Evolutionary conservation across 1,284 basidiomycete genomes (phyloP).

Genomic region (Naganishia albida): DNA sequence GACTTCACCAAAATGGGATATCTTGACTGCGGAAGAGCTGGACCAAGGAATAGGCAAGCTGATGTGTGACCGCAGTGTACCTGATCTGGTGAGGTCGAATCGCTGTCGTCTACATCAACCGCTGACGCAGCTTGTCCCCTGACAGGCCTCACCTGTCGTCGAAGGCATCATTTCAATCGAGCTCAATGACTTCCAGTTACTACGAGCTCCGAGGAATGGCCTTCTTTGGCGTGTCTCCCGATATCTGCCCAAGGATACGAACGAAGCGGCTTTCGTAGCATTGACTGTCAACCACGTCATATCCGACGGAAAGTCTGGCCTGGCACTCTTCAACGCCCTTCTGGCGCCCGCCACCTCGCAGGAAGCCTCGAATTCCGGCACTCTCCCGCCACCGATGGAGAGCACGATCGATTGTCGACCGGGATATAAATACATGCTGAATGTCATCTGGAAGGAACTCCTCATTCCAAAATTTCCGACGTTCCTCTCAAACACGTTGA

Average conservation of each 20-base stretch:
- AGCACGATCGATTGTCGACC: constrained; percentile 16
- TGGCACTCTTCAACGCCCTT: constrained; percentile 14
- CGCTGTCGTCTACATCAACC: background rate
- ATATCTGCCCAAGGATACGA: background rate
- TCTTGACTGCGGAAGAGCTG: constrained; percentile 7
- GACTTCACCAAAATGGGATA: constrained; percentile 16
- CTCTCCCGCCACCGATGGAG: constrained; percentile 7
- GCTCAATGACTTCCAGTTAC: background rate
- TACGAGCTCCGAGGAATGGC: background rate
- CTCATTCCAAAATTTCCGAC: constrained; percentile 43
- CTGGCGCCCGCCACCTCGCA: background rate
- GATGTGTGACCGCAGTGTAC: background rate
- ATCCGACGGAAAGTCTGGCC: constrained; percentile 22
- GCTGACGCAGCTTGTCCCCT: too few relatives aligned
- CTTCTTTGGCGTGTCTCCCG: constrained; percentile 7
- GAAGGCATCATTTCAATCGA: constrained; percentile 3
- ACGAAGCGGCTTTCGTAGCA: background rate
- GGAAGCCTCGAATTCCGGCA: background rate
- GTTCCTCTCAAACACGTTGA: constrained; percentile 40
- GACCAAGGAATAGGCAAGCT: background rate
- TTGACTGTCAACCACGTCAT: constrained; percentile 24
- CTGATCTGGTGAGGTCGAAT: background rate
- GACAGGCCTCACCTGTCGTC: background rate
- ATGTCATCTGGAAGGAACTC: constrained; percentile 41
- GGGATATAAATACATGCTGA: constrained; percentile 33